Conservation (phyloP, 805 yeast species). For the Hanseniaspora valbyensis region DNA sequence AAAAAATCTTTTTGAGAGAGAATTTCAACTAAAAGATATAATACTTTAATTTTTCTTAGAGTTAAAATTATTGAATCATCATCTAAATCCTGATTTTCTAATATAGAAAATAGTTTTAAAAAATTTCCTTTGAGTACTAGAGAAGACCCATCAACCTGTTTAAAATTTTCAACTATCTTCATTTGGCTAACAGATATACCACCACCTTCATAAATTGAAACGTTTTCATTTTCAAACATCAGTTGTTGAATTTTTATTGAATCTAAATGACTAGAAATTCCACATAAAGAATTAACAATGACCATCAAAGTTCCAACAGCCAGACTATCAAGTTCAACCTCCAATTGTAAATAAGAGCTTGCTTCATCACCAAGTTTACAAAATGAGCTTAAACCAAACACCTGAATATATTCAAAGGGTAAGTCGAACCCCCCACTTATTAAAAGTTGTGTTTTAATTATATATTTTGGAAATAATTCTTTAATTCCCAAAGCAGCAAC, state of each 20-base stretch:
- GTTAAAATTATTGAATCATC: background rate
- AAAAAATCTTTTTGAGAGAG: background rate
- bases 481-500: background rate
- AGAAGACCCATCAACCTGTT: background rate
- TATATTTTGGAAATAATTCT: background rate
- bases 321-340: background rate
- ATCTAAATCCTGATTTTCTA: background rate
- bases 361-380: background rate
- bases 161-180: background rate
- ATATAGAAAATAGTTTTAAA: background rate
- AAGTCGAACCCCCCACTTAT: background rate
- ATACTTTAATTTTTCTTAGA: constrained; percentile 5
- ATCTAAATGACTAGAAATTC: background rate
- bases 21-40: background rate
- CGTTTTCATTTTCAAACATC: background rate
- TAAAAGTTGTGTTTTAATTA: background rate
- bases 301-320: background rate
- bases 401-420: background rate
- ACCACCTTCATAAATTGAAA: background rate
- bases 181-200: background rate
- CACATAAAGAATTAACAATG: background rate
- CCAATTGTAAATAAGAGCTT: background rate
- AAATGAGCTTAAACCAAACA: background rate
- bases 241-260: background rate
- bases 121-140: background rate